These are phyloP conservation scores for Trypanosoma platydactyli DNA, from an alignment of 208 protist genomes.

Conservation along the genomic window DNA sequence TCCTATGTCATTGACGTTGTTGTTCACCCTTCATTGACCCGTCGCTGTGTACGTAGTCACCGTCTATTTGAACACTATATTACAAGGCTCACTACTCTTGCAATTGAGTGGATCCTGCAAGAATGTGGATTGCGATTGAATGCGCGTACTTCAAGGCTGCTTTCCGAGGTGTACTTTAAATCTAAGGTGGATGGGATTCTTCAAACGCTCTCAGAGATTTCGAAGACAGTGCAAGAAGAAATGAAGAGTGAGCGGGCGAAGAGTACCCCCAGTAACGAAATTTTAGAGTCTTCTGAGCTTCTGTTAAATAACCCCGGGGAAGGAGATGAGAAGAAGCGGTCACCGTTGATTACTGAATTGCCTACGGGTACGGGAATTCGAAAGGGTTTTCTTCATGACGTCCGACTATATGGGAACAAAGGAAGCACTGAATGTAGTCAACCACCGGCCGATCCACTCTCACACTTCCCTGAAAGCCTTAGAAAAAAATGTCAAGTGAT, in stretches of 20 bases:
- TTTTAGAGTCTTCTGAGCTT: slow-evolving; percentile 19
- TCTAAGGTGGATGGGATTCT: slow-evolving; percentile 6
- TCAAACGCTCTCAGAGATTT: slow-evolving; percentile 23
- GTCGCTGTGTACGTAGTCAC: slow-evolving; percentile 38
- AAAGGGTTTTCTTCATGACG: slow-evolving; percentile 69
- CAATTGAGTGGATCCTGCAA: slow-evolving; percentile 76
- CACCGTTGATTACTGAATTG: slow-evolving; percentile 64
- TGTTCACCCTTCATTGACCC: slow-evolving; percentile 68
- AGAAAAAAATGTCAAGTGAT: slow-evolving; percentile 76
- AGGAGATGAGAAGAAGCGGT: slow-evolving; percentile 14
- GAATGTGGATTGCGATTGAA: slow-evolving; percentile 67
- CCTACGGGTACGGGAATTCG: slow-evolving; percentile 46
- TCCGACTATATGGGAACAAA: slow-evolving; percentile 54
- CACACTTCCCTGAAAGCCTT: slow-evolving; percentile 72
- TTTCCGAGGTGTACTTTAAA: slow-evolving; percentile 45
- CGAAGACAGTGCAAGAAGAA: slow-evolving; percentile 23
- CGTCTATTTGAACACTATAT: slow-evolving; percentile 65
- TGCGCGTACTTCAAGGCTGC: slow-evolving; percentile 38
- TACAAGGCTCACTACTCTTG: slow-evolving; percentile 48
- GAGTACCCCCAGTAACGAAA: background rate
- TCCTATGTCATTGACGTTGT: slow-evolving; percentile 72
- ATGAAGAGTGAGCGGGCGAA: slow-evolving; percentile 12
- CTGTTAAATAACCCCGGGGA: slow-evolving; percentile 12
- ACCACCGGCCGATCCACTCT: slow-evolving; percentile 54
- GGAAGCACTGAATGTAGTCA: slow-evolving; percentile 60